Evolutionary conservation across 2,329 filamentous ascomycete species (phyloP).

Genomic region (Apiospora aurea): DNA sequence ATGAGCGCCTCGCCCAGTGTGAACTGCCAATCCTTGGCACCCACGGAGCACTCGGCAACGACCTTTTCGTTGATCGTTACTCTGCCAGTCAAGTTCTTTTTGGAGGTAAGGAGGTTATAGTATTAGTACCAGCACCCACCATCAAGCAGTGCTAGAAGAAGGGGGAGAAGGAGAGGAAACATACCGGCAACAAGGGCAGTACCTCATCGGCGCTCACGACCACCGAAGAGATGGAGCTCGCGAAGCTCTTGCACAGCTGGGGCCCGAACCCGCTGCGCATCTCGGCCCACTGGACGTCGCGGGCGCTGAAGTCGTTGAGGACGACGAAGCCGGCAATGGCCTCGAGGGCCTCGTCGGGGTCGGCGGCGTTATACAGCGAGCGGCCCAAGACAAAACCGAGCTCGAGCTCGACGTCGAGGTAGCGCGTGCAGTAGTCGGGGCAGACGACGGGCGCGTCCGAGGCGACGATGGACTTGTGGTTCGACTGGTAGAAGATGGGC

Average conservation of each 20-base stretch:
- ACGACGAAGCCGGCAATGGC: slow-evolving; percentile 39
- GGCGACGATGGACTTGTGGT: slow-evolving; percentile 38
- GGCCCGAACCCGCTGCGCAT: slow-evolving; percentile 39
- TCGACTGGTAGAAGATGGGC: slow-evolving; percentile 40
- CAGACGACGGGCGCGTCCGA: slow-evolving; percentile 34
- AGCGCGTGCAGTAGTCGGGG: slow-evolving; percentile 33
- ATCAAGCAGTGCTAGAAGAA: too few relatives aligned
- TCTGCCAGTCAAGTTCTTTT: slow-evolving; percentile 31
- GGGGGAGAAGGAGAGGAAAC: too few relatives aligned
- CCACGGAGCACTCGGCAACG: slow-evolving; percentile 32
- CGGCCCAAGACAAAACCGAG: slow-evolving; percentile 36
- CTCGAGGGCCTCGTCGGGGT: slow-evolving; percentile 34
- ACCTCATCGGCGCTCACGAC: slow-evolving; percentile 37
- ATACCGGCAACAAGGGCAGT: slow-evolving; percentile 27
- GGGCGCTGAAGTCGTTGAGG: slow-evolving; percentile 38
- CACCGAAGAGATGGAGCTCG: slow-evolving; percentile 37
- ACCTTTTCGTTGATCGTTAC: slow-evolving; percentile 34
- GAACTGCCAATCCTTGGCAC: slow-evolving; percentile 33
- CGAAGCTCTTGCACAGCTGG: slow-evolving; percentile 38
- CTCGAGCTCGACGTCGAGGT: slow-evolving; percentile 39
- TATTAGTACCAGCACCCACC: not conserved
- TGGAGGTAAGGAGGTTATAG: not conserved
- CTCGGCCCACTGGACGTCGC: slow-evolving; percentile 37
- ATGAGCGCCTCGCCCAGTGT: slow-evolving; percentile 36
- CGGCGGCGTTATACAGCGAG: slow-evolving; percentile 33